These are phyloP conservation scores for Lactarius pseudohatsudake DNA, from an alignment of 768 basidiomycete genomes.

Conservation along the genomic window DNA sequence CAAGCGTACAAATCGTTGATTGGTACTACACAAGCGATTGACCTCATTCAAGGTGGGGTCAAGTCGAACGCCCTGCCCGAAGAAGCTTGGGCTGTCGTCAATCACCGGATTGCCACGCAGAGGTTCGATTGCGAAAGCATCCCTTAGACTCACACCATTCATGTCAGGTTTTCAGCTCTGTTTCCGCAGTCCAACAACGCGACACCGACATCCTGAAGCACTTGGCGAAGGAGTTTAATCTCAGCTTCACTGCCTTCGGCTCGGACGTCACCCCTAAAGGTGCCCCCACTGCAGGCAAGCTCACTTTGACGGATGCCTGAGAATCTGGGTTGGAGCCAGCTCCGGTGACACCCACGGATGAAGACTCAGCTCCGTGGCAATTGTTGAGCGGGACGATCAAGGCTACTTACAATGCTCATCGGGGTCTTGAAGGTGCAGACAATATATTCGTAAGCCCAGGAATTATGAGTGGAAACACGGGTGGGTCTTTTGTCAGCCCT, in stretches of 20 bases:
- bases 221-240: conserved; percentile 39
- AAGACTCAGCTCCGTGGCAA: conserved; percentile 38
- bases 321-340: conserved; percentile 39
- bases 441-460: conserved; percentile 41
- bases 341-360: conserved; percentile 42
- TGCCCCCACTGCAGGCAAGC: conserved; percentile 19
- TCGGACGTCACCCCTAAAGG: conserved; percentile 30
- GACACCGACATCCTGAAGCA: conserved; percentile 32
- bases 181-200: conserved; percentile 34
- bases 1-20: conserved; percentile 31
- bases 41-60: conserved; percentile 42
- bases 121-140: conserved; percentile 23
- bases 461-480: conserved; percentile 37
- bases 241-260: conserved; percentile 45
- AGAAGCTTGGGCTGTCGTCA: conserved; percentile 32
- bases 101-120: conserved; percentile 34
- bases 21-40: conserved; percentile 47
- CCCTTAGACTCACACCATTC: conserved; percentile 25
- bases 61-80: conserved; percentile 50
- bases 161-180: conserved; percentile 30
- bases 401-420: conserved; percentile 37
- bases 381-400: conserved; percentile 46
- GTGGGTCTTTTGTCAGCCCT: conserved; percentile 29
- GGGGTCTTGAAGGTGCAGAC: conserved; percentile 31
- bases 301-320: conserved; percentile 41